Conservation (phyloP, 2,329 filamentous ascomycete species). For the Neofusicoccum cordaticola region DNA sequence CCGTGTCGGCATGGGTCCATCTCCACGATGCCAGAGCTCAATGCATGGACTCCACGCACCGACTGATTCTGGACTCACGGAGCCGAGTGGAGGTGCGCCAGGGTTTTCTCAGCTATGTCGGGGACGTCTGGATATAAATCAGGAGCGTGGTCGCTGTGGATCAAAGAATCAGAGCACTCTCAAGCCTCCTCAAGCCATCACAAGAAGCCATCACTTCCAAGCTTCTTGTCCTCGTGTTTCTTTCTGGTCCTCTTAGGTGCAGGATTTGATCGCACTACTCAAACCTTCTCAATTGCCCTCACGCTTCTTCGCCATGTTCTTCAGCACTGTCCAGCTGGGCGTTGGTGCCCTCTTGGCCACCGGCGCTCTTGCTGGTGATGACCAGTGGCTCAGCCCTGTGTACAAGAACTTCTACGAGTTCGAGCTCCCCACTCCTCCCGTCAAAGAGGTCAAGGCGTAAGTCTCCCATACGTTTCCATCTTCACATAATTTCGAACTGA, state of each 20-base stretch:
- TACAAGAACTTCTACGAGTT: slow-evolving; percentile 40
- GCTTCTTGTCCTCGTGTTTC: background rate
- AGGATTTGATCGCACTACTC: background rate
- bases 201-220: background rate
- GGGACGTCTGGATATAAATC: background rate
- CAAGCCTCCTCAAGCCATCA: background rate
- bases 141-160: background rate
- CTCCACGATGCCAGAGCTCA: background rate
- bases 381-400: slow-evolving; percentile 32
- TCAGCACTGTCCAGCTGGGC: background rate
- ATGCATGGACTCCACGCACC: background rate
- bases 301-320: background rate
- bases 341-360: background rate
- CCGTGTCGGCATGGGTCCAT: background rate
- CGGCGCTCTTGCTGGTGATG: background rate
- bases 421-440: slow-evolving; percentile 46
- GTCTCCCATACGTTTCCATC: slow-evolving; percentile 17
- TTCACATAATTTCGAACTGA: slow-evolving; percentile 18
- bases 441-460: slow-evolving; percentile 44
- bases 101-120: background rate
- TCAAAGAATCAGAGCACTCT: background rate
- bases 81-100: background rate
- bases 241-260: background rate
- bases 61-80: background rate
- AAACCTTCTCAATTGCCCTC: slow-evolving; percentile 3